Percentiles rank a stretch among this genome's conserved stretches.
phyloP scores from a whole-genome alignment of 257 asterid species.

The Gynochthodes officinalis region DNA sequence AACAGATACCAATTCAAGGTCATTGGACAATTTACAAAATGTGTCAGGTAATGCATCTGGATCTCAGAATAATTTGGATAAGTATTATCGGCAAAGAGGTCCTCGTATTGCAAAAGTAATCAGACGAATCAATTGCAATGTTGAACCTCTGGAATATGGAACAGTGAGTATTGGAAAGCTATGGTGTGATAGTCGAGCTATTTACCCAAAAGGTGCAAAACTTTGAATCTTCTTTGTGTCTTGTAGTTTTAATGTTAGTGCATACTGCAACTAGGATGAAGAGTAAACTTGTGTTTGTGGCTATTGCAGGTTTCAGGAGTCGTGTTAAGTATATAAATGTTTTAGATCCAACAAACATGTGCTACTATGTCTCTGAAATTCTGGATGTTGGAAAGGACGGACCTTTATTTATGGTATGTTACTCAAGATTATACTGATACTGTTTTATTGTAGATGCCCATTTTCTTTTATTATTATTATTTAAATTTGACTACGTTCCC shows the following conservation, averaged over 20 bases:
- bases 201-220: conserved; percentile 76
- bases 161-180: conserved; percentile 52
- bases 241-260: conserved; percentile 8
- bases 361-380: conserved; percentile 79
- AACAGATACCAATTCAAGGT: conserved; percentile 40
- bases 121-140: conserved; percentile 82
- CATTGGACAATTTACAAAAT: conserved; percentile 39
- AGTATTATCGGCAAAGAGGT: conserved; percentile 82
- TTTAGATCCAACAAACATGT: conserved; percentile 68
- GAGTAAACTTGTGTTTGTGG: conserved; percentile 25
- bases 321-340: conserved; percentile 76
- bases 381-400: conserved; percentile 73
- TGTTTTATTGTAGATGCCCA: not conserved
- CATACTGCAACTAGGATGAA: conserved; percentile 3
- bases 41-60: conserved; percentile 41
- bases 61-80: conserved; percentile 58
- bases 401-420: conserved; percentile 81
- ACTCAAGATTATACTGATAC: not conserved
- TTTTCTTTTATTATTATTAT: not conserved
- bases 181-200: conserved; percentile 87
- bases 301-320: conserved; percentile 81
- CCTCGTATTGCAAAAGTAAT: conserved; percentile 98
- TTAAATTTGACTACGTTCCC: not conserved
- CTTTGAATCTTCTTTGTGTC: conserved; percentile 4
- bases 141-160: conserved; percentile 72